Evolutionary conservation across 2,329 filamentous ascomycete genomes (phyloP).

Genomic region (Diaporthe destruens): DNA sequence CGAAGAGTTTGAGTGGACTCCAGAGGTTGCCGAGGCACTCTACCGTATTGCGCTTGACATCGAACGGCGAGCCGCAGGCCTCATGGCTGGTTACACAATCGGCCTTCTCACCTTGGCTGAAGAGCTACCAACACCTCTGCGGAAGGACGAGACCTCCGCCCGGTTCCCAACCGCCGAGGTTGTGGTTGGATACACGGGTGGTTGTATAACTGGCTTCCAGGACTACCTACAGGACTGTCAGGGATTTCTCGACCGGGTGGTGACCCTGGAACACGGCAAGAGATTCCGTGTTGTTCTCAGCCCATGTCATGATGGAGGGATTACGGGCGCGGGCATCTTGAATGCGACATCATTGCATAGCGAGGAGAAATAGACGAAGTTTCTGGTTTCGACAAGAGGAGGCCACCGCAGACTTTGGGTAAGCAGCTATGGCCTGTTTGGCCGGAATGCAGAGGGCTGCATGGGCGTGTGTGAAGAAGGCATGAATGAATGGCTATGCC

Average conservation of each 20-base stretch:
- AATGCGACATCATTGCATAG: conserved; percentile 60
- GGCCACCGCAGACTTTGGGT: not conserved
- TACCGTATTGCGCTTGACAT: conserved; percentile 78
- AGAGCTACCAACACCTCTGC: conserved; percentile 63
- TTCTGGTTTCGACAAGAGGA: not conserved
- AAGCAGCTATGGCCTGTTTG: not conserved
- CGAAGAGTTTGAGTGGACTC: conserved; percentile 72
- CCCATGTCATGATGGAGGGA: conserved; percentile 72
- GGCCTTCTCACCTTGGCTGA: conserved; percentile 77
- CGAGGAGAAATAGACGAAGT: conserved; percentile 28
- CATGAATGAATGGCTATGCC: not conserved
- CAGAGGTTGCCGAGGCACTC: conserved; percentile 68
- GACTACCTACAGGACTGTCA: conserved; percentile 80
- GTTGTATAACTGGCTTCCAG: conserved; percentile 84
- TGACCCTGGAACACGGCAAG: conserved; percentile 56
- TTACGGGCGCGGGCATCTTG: conserved; percentile 72
- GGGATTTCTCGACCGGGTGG: conserved; percentile 70
- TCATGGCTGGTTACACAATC: conserved; percentile 79
- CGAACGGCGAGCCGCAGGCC: conserved; percentile 77
- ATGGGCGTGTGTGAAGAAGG: not conserved
- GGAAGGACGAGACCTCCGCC: not conserved
- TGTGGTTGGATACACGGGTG: conserved; percentile 83
- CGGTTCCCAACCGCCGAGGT: conserved; percentile 61
- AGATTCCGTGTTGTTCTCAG: conserved; percentile 59
- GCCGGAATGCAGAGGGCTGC: not conserved